Base-by-base conservation (phyloP, 352 stramenopile species). In the Pythium vanterpoolii region DNA sequence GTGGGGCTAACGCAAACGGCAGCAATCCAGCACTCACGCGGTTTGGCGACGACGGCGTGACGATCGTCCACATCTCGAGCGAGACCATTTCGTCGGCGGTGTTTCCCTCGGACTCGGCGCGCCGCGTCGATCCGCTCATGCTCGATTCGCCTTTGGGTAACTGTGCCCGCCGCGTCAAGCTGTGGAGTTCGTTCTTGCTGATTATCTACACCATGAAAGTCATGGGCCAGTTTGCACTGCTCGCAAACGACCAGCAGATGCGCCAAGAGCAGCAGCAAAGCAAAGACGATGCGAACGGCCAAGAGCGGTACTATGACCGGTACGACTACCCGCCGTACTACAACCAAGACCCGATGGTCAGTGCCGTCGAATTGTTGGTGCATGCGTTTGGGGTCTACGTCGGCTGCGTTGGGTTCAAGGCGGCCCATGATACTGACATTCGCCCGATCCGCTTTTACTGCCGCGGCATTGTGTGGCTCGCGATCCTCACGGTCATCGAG, bases 191-290 rank as follows among this genome's bases (percentile, higher is more conserved):
- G 11, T 93, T 95, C 51, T 59, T 95, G 47, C 57, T 95, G 26
- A 93, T 95, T 55, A 93, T 95, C 47, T 91, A 95, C 74, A 93
- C 86, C 4, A 95, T 95, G 86, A 95, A 95, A 56, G 81, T 93
- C 27, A 92, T 95, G 79, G 82, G 83, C 2, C 82, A 93, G 45
- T 92, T 93, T 63, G 86, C 86, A 38, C 54, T 93, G 42, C 68
- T 95, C 11, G 83, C 86, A 5, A 92, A 93, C 60, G 80, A 91
- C 38, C 83, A 93, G 55, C 81, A 90, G 27, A 72, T 83, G 34
- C 76, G 78, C 72, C 51, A 64, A 65, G 30, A 72, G 67, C 31
- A 67, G 21, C 21, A 54, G 13, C 4, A 14, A 34, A 66, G 34
- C 55, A 70, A 59, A 19, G 48, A 71, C 54, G 63, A 67, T 62